Percentiles rank a stretch among this genome's conserved stretches.
phyloP scores from a whole-genome alignment of 768 basidiomycete genomes.

The Leucocoprinus birnbaumii region DNA sequence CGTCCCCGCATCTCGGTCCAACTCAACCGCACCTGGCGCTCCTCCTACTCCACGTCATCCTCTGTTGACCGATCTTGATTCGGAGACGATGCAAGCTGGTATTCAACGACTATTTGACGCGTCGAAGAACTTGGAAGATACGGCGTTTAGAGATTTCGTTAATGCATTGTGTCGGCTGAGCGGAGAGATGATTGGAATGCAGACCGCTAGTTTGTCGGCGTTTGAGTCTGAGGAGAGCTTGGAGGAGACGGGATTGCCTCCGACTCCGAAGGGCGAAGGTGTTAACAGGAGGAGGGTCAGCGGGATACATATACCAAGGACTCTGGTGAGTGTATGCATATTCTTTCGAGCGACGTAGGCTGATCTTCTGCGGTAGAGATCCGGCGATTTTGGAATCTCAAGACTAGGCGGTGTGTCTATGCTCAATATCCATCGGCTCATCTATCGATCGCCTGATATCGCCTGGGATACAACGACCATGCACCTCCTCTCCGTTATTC shows the following conservation, averaged over 20 bases:
- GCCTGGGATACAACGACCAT: constrained; percentile 83
- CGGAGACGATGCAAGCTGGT: constrained; percentile 66
- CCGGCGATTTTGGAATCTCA: constrained; percentile 91
- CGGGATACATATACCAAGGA: constrained; percentile 82
- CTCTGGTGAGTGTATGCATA: constrained; percentile 50
- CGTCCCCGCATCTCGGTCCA: constrained; percentile 32
- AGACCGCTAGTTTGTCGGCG: constrained; percentile 42
- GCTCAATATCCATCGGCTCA: constrained; percentile 84
- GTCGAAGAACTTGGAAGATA: constrained; percentile 79
- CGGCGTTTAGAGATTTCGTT: constrained; percentile 75
- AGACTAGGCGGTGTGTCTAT: constrained; percentile 78
- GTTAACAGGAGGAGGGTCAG: constrained; percentile 74
- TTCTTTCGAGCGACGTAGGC: not conserved
- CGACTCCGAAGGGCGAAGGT: constrained; percentile 38
- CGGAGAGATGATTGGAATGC: constrained; percentile 91
- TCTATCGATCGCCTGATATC: constrained; percentile 76
- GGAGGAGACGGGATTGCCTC: constrained; percentile 33
- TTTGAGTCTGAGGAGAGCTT: constrained; percentile 33
- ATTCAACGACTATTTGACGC: constrained; percentile 88
- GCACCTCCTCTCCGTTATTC: constrained; percentile 78
- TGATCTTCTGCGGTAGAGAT: constrained; percentile 43
- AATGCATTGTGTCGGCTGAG: constrained; percentile 82
- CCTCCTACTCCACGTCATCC: constrained; percentile 43
- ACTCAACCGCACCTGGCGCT: constrained; percentile 25
- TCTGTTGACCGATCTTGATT: constrained; percentile 68